Base-by-base conservation (phyloP, 2,329 filamentous ascomycete genomes). In the Microdochium paspali region DNA sequence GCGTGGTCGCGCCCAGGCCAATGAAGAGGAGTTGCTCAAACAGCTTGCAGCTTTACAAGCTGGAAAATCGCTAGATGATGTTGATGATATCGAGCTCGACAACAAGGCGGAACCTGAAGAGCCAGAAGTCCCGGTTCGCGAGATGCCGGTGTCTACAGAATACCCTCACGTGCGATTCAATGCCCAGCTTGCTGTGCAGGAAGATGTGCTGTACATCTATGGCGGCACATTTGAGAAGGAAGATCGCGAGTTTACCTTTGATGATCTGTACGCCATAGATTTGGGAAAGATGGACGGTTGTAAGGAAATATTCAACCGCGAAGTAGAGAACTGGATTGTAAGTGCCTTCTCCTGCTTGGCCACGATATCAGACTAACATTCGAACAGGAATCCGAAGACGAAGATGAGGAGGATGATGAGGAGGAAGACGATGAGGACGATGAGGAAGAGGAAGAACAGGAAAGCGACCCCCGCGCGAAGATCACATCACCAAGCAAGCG, bases 171-270 rank as follows among this genome's bases (percentile, higher is more conserved):
- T 82, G 18, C 78, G 93, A 46, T 98, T 98, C 70, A 97, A 97
- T 56, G 84, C 90, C 1, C 87, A 93, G 55, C 70, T 97, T 32
- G 82, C 91, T 1, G 88, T 97, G 1, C 90, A 97, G 66, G 88
- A 90, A 54, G 93, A 98, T 62, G 82, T 87, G 9, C 74, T 97
- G 1, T 98, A 91, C 67, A 88, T 97, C 47, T 97, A 94, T 59
- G 90, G 93, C 25, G 93, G 93, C 18, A 98, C 91, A 0, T 96
- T 86, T 58, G 93, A 98, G 62, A 93, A 95, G 62, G 91, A 88
- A 18, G 93, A 98, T 58, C 79, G 88, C 21, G 93, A 98, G 65
- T 95, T 87, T 59, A 97, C 90, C 0, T 95, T 97, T 65, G 90
- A 96, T 56, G 93, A 98, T 58, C 74, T 98, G 66, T 94, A 94